Base-by-base conservation (phyloP, 768 basidiomycete genomes). In the Russula abietina region DNA sequence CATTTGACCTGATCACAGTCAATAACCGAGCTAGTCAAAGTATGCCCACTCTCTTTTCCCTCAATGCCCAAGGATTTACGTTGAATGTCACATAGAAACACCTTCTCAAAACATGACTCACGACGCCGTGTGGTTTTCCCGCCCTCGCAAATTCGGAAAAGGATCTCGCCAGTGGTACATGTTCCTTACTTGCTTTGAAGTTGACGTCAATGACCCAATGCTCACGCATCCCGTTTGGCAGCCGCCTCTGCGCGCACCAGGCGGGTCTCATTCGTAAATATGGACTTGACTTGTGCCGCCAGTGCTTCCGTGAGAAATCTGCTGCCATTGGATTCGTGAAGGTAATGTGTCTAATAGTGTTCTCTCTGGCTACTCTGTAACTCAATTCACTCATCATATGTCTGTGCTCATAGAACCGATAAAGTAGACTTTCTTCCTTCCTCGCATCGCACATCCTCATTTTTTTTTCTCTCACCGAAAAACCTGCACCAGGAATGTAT, bases 201-300 rank as follows among this genome's bases (percentile, higher is more conserved):
- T 55, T 57, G 46, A 46, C 6, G 19, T 12, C 28, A 57, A 65
- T 46, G 59, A 58, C 59, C 49, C 28, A 57, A 65, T 46, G 59
- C 59, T 60, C 49, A 66, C 6, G 49, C 2, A 0, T 22, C 38
- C 7, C 2, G 41, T 6, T 32, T 61, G 46, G 55, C 69, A 94
- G 94, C 83, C 93, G 94, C 73, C 90, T 93, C 72, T 97, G 94
- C 71, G 91, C 93, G 41, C 94, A 97, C 77, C 93, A 95, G 77
- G 94, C 93, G 71, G 94, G 94, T 88, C 85, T 97, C 76, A 93
- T 97, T 76, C 90, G 94, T 78, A 92, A 95, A 79, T 94, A 96
- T 78, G 93, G 94, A 61, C 86, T 96, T 69, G 93, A 96, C 80
- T 88, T 97, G 70, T 97, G 94, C 80, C 91, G 94, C 77, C 94